Evolutionary conservation across 2,329 filamentous ascomycete species (phyloP).

Genomic region (Aspergillus texensis): DNA sequence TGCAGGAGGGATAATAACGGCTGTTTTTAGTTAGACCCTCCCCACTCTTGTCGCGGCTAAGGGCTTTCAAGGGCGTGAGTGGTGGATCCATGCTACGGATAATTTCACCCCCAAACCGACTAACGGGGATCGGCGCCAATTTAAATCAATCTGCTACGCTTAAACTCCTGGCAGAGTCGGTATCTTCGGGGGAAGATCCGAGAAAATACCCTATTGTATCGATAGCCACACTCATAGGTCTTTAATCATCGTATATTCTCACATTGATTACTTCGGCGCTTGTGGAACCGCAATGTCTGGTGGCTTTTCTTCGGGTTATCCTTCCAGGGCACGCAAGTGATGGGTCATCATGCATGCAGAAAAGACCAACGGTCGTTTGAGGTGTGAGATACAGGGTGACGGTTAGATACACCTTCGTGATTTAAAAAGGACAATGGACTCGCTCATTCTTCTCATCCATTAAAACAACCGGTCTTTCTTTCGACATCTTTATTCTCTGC

Average conservation of each 20-base stretch:
- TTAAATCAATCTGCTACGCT: slow-evolving; percentile 5
- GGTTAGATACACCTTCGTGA: background rate
- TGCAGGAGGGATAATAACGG: background rate
- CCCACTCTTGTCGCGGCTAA: background rate
- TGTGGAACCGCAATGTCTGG: background rate
- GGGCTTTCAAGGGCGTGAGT: background rate
- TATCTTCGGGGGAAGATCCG: background rate
- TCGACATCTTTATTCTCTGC: background rate
- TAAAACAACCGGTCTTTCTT: background rate
- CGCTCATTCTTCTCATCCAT: background rate
- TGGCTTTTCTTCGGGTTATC: background rate
- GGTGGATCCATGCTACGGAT: background rate
- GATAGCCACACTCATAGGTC: no score
- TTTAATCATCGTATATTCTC: background rate
- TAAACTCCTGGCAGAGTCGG: background rate
- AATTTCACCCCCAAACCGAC: slow-evolving; percentile 3
- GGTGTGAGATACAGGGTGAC: background rate
- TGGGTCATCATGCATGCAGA: background rate
- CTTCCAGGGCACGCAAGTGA: no score
- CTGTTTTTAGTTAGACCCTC: background rate
- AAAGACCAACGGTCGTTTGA: background rate
- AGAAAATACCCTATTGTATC: background rate
- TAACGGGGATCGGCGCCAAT: slow-evolving; percentile 2
- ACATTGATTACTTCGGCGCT: slow-evolving; percentile 1
- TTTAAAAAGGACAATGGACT: background rate